These are phyloP conservation scores for Aspergillus mulundensis DNA, from an alignment of 495 filamentous ascomycete species.

Conservation along the genomic window DNA sequence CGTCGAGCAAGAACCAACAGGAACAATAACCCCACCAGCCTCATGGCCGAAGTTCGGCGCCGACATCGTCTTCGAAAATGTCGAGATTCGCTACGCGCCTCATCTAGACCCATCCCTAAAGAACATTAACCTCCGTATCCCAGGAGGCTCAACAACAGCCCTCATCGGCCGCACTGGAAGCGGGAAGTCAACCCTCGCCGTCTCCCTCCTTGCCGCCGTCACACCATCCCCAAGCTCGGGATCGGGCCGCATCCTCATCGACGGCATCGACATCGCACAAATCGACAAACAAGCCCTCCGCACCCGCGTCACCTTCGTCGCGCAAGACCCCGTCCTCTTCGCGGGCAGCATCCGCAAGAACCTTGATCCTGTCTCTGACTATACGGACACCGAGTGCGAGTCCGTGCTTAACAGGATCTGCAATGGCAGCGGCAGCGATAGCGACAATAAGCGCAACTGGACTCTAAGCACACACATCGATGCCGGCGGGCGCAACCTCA, in stretches of 20 bases:
- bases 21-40: constrained; percentile 62
- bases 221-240: constrained; percentile 34
- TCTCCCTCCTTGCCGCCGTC: constrained; percentile 57
- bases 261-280: constrained; percentile 55
- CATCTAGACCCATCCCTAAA: constrained; percentile 65
- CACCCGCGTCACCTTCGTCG: constrained; percentile 56
- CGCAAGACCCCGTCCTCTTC: constrained; percentile 62
- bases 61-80: constrained; percentile 70
- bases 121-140: constrained; percentile 63
- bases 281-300: constrained; percentile 58
- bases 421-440: background rate
- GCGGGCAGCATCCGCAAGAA: constrained; percentile 57
- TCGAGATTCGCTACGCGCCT: constrained; percentile 73
- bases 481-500: constrained; percentile 54
- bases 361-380: constrained; percentile 49
- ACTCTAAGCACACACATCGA: constrained; percentile 52
- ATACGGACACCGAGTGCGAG: constrained; percentile 47
- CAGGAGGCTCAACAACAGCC: constrained; percentile 65
- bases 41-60: constrained; percentile 68
- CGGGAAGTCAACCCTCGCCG: constrained; percentile 63
- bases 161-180: constrained; percentile 61
- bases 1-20: constrained; percentile 66
- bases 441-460: constrained; percentile 44
- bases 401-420: constrained; percentile 50
- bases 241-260: constrained; percentile 53